Conservation (phyloP, 2,329 filamentous ascomycete species). For the Alternaria arbusti region DNA sequence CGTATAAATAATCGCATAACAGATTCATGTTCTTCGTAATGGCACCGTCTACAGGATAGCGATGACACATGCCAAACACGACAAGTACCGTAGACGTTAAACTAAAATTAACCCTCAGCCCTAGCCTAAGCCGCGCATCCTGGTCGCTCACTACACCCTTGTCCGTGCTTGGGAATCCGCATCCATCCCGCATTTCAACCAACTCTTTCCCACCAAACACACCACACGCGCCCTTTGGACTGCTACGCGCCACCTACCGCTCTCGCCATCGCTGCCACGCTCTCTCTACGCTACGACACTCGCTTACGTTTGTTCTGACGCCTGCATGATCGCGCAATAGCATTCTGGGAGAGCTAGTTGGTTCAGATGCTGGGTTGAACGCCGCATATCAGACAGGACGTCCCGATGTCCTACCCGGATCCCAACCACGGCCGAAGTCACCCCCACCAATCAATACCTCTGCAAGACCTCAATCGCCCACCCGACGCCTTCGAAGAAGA, state of each 20-base stretch:
- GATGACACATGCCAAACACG: not conserved
- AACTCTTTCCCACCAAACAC: conserved; percentile 6
- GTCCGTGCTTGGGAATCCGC: conserved; percentile 3
- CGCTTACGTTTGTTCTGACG: conserved; percentile 7
- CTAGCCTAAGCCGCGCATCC: conserved; percentile 12
- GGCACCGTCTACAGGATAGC: not conserved
- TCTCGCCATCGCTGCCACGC: not conserved
- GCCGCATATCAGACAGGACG: conserved; percentile 33
- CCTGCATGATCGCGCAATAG: conserved; percentile 29
- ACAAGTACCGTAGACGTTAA: not conserved
- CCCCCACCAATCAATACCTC: conserved; percentile 70
- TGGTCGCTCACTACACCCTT: conserved; percentile 3
- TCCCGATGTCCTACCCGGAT: conserved; percentile 58
- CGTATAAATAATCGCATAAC: not conserved
- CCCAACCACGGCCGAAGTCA: conserved; percentile 56
- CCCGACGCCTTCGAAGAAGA: conserved; percentile 43
- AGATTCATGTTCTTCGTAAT: not conserved
- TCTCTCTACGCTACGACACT: conserved; percentile 7
- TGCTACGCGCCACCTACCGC: conserved; percentile 1
- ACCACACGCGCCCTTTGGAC: conserved; percentile 6
- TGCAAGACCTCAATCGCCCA: conserved; percentile 62
- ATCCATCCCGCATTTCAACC: conserved; percentile 15
- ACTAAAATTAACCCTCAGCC: conserved; percentile 6
- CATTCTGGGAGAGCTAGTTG: conserved; percentile 30
- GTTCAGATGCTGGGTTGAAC: conserved; percentile 39